phyloP scores from a whole-genome alignment of 108 stramenopile species.

The Skeletonema potamos region DNA sequence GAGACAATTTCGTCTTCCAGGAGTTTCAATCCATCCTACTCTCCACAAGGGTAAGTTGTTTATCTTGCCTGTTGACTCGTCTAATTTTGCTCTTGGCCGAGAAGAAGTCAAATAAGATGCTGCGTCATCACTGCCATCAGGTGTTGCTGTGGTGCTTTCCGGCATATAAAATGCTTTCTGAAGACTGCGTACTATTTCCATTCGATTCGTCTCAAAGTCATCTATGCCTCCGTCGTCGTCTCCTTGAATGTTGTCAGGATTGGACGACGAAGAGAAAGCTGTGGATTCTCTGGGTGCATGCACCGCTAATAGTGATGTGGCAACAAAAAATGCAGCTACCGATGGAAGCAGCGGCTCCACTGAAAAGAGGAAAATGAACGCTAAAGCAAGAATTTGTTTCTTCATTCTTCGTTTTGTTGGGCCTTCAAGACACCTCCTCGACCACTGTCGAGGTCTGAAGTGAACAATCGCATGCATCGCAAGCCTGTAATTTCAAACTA shows the following conservation, averaged over 20 bases:
- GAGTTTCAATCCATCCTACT: slow-evolving; percentile 75
- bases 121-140: slow-evolving; percentile 11
- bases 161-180: slow-evolving; percentile 38
- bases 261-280: neutral
- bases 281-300: neutral
- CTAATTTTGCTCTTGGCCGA: slow-evolving; percentile 6
- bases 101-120: neutral
- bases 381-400: neutral
- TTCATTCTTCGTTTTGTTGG: neutral
- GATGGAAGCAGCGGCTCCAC: too few species aligned
- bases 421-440: too few species aligned
- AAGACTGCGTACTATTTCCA: slow-evolving; percentile 37
- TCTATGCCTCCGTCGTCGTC: neutral
- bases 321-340: neutral
- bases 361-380: neutral
- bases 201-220: slow-evolving; percentile 21
- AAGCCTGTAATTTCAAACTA: too few species aligned
- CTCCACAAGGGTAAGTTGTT: slow-evolving; percentile 62
- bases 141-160: neutral
- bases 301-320: neutral
- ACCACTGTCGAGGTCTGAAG: too few species aligned
- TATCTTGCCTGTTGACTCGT: slow-evolving; percentile 47
- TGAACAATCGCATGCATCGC: too few species aligned
- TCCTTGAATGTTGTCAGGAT: slow-evolving; percentile 1
- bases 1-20: slow-evolving; percentile 75